A percentile compares a stretch with the other conserved stretches of the same genome.
These are phyloP conservation scores for Citrus sinensis DNA, from an alignment of 345 rosid genomes.

Conservation along the genomic window DNA sequence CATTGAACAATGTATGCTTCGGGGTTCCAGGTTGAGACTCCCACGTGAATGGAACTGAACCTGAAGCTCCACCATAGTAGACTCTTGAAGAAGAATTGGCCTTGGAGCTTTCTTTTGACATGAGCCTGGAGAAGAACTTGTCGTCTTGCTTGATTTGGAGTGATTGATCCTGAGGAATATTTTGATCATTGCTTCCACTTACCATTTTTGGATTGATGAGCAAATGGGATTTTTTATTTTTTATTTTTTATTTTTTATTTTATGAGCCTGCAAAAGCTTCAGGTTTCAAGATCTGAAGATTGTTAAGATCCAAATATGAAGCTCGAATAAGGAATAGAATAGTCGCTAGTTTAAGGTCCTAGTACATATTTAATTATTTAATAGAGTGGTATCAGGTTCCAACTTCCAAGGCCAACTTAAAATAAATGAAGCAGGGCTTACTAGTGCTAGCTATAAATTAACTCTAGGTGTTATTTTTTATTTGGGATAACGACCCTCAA, in stretches of 20 bases:
- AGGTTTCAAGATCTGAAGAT: neutral
- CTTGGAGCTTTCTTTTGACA: slow-evolving; percentile 59
- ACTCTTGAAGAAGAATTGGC: slow-evolving; percentile 61
- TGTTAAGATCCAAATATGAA: slow-evolving; percentile 33
- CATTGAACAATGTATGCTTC: slow-evolving; percentile 31
- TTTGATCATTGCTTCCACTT: slow-evolving; percentile 1
- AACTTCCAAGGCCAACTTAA: neutral
- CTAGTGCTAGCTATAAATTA: neutral
- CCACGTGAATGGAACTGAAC: slow-evolving; percentile 71
- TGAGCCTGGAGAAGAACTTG: slow-evolving; percentile 50
- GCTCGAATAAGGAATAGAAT: slow-evolving; percentile 6
- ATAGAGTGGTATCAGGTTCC: neutral
- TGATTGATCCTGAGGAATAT: neutral
- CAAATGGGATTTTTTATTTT: neutral
- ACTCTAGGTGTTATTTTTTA: neutral
- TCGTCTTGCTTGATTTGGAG: slow-evolving; percentile 41
- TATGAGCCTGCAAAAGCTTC: neutral
- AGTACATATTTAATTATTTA: neutral
- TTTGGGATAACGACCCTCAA: too few relatives aligned
- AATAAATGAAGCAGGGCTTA: neutral
- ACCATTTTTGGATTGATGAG: slow-evolving; percentile 20
- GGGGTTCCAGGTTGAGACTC: slow-evolving; percentile 91
- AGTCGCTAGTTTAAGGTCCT: neutral
- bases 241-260: neutral
- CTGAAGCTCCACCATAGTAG: slow-evolving; percentile 67